Evolutionary conservation across 2,329 filamentous ascomycete genomes (phyloP).

Genomic region (Amesomyces nigricolor): DNA sequence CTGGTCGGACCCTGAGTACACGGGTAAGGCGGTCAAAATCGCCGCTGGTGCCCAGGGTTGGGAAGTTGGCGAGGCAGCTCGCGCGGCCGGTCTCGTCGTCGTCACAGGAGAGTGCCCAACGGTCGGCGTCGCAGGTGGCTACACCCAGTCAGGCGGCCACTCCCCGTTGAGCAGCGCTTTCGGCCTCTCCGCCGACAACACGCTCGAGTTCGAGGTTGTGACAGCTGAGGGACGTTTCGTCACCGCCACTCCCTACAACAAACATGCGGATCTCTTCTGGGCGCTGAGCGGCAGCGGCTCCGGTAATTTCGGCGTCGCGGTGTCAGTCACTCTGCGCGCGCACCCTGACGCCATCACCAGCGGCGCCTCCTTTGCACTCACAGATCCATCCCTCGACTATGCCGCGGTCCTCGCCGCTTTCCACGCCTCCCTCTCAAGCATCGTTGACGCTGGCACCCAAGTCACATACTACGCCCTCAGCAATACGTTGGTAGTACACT

Average conservation of each 20-base stretch:
- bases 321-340: constrained; percentile 27
- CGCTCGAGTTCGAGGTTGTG: constrained; percentile 43
- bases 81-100: constrained; percentile 40
- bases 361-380: constrained; percentile 19
- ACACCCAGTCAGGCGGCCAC: constrained; percentile 46
- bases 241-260: constrained; percentile 34
- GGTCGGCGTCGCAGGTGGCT: constrained; percentile 42
- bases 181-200: constrained; percentile 43
- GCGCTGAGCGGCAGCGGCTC: constrained; percentile 41
- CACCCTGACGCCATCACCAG: constrained; percentile 18
- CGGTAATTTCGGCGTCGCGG: constrained; percentile 32
- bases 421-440: constrained; percentile 42
- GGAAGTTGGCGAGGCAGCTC: constrained; percentile 45
- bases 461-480: constrained; percentile 34
- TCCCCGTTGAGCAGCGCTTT: constrained; percentile 45
- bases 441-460: constrained; percentile 43
- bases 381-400: constrained; percentile 32
- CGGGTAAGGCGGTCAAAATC: constrained; percentile 48
- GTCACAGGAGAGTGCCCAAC: constrained; percentile 48
- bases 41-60: constrained; percentile 48
- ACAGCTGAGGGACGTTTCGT: constrained; percentile 39
- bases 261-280: constrained; percentile 43
- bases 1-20: constrained; percentile 31
- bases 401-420: constrained; percentile 35
- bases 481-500: constrained; percentile 38